Conservation (phyloP, 768 basidiomycete species). For the Leccinum longicurvipes region DNA sequence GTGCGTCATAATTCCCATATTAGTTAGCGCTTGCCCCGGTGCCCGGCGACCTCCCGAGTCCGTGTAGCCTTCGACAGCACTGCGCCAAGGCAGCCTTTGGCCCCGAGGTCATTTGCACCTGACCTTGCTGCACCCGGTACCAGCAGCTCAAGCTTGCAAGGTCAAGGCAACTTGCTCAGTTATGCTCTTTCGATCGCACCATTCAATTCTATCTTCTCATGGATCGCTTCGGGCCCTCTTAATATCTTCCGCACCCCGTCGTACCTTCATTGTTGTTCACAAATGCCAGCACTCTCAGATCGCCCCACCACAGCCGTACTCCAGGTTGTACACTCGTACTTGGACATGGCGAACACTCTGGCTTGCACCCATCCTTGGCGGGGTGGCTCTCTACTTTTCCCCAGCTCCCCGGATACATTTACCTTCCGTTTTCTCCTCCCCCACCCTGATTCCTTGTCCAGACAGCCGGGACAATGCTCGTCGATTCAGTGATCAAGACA, state of each 20-base stretch:
- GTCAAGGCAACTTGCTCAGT: constrained; percentile 35
- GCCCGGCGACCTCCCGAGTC: too few relatives aligned
- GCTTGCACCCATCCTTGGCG: constrained; percentile 57
- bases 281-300: constrained; percentile 8
- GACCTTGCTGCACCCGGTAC: constrained; percentile 47
- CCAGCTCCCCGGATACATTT: constrained; percentile 40
- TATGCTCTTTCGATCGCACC: constrained; percentile 23
- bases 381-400: constrained; percentile 48
- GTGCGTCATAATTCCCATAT: too few relatives aligned
- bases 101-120: constrained; percentile 42
- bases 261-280: constrained; percentile 18
- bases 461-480: constrained; percentile 10
- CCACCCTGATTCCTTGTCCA: constrained; percentile 45
- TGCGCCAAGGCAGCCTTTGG: too few relatives aligned
- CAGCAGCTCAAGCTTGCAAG: constrained; percentile 25
- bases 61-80: too few relatives aligned
- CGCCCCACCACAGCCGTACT: constrained; percentile 8
- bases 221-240: constrained; percentile 22
- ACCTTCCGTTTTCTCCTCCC: constrained; percentile 48
- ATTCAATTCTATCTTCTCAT: constrained; percentile 25
- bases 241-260: constrained; percentile 14
- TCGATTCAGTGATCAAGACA: constrained; percentile 25
- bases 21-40: too few relatives aligned
- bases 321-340: constrained; percentile 26
- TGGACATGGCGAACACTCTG: constrained; percentile 38